These are phyloP conservation scores for Astragalus membranaceus DNA, from an alignment of 306 rosid genomes.

Conservation along the genomic window DNA sequence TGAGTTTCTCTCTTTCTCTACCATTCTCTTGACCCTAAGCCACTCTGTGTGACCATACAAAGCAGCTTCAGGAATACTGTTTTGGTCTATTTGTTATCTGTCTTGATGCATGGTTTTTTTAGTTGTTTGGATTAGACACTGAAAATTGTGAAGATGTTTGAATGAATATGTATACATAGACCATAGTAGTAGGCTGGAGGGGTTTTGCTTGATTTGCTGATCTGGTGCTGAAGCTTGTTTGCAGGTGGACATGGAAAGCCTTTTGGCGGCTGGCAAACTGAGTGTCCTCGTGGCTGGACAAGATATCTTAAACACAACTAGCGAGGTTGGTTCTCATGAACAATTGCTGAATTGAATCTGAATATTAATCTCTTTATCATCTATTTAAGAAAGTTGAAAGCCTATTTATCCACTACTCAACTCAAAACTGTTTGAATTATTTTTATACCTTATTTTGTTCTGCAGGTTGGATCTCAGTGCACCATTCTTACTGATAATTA, in stretches of 20 bases:
- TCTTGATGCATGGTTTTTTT: too few species aligned
- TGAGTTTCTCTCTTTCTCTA: too few species aligned
- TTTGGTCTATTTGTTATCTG: too few species aligned
- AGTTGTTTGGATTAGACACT: too few species aligned
- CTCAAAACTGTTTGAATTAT: not conserved
- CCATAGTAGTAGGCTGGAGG: not conserved
- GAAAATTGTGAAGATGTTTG: too few species aligned
- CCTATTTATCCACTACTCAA: too few species aligned
- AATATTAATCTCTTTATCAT: not conserved
- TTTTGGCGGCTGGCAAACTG: constrained; percentile 50
- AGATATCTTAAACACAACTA: constrained; percentile 51
- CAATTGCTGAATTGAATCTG: not conserved
- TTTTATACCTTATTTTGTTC: not conserved
- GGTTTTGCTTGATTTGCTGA: constrained; percentile 18
- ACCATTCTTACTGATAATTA: constrained; percentile 74
- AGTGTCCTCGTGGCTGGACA: constrained; percentile 61
- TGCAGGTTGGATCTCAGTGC: constrained; percentile 82
- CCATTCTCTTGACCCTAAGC: too few species aligned
- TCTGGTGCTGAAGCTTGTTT: constrained; percentile 9
- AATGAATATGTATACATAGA: not conserved
- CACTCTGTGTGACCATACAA: too few species aligned
- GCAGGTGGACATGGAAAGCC: constrained; percentile 73
- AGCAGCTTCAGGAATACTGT: too few species aligned
- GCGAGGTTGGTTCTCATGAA: constrained; percentile 50
- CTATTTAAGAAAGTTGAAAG: too few species aligned